Percentiles rank a stretch among this genome's conserved stretches.
These are phyloP conservation scores for Gymnopilus dilepis DNA, from an alignment of 768 basidiomycete species.

Conservation along the genomic window DNA sequence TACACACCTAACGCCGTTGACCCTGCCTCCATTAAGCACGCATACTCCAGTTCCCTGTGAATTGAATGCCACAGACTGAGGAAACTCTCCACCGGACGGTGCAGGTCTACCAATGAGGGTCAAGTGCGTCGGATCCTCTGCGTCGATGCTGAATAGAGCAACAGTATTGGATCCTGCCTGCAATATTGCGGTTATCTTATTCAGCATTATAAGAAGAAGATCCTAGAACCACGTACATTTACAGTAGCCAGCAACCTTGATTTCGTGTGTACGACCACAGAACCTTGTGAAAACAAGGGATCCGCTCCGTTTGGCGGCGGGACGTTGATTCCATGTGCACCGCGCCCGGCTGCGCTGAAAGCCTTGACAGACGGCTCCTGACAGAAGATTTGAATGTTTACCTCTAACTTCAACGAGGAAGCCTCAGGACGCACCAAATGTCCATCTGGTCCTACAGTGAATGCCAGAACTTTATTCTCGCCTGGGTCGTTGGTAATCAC, in stretches of 20 bases:
- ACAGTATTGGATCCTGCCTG: slow-evolving; percentile 55
- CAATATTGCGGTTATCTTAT: neutral
- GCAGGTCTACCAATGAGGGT: slow-evolving; percentile 49
- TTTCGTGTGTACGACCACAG: slow-evolving; percentile 40
- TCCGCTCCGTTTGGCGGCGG: slow-evolving; percentile 30
- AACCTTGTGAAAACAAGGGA: slow-evolving; percentile 46
- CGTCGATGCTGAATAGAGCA: slow-evolving; percentile 45
- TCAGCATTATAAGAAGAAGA: neutral
- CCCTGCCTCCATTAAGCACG: slow-evolving; percentile 47
- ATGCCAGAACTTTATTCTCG: slow-evolving; percentile 10
- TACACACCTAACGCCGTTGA: slow-evolving; percentile 42
- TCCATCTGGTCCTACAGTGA: slow-evolving; percentile 15
- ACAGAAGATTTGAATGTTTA: neutral
- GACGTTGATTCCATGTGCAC: slow-evolving; percentile 5
- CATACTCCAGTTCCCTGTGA: slow-evolving; percentile 36
- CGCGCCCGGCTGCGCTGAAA: slow-evolving; percentile 7
- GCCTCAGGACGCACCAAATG: slow-evolving; percentile 3
- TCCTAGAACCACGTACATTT: slow-evolving; percentile 28
- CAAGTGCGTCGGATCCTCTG: slow-evolving; percentile 44
- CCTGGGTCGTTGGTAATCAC: slow-evolving; percentile 17
- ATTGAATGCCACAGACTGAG: slow-evolving; percentile 48
- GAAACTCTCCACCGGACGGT: slow-evolving; percentile 53
- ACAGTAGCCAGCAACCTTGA: slow-evolving; percentile 40
- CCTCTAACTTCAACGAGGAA: neutral
- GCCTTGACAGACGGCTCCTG: slow-evolving; percentile 3